phyloP scores from a whole-genome alignment of 2,329 filamentous ascomycete genomes.

The Aspergillus tamarii region DNA sequence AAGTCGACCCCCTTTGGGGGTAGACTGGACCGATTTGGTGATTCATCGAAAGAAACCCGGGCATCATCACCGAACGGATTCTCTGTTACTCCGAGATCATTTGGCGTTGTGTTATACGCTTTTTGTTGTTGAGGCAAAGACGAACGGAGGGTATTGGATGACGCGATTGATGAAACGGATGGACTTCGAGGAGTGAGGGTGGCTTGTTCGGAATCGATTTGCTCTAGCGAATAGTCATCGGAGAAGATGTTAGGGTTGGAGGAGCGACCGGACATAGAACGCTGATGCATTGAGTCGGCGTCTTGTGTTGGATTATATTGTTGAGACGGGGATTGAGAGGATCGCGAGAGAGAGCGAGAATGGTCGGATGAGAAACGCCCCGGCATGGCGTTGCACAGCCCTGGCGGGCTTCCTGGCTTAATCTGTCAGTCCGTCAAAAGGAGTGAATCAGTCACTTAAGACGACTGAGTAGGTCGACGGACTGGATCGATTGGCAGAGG shows the following conservation, averaged over 20 bases:
- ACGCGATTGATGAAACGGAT: constrained; percentile 36
- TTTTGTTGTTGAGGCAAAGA: constrained; percentile 30
- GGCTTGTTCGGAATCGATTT: constrained; percentile 39
- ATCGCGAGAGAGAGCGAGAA: constrained; percentile 38
- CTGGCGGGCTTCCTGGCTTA: constrained; percentile 39
- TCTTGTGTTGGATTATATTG: constrained; percentile 27
- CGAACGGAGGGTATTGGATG: constrained; percentile 37
- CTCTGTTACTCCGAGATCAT: constrained; percentile 29
- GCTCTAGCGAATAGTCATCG: constrained; percentile 52
- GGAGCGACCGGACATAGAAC: constrained; percentile 33
- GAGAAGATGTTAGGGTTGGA: constrained; percentile 52
- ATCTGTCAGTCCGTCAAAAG: constrained; percentile 33
- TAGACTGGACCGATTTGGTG: constrained; percentile 37
- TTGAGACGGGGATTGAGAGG: constrained; percentile 31
- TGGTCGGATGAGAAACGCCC: constrained; percentile 41
- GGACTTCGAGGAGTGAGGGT: constrained; percentile 34
- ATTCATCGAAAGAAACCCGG: constrained; percentile 36
- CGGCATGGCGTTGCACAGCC: constrained; percentile 45
- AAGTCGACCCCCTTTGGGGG: constrained; percentile 37
- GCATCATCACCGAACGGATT: constrained; percentile 43
- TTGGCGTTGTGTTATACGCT: constrained; percentile 24
- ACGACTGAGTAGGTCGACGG: constrained; percentile 18
- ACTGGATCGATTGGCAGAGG: constrained; percentile 11
- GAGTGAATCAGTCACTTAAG: constrained; percentile 25
- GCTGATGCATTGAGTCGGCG: constrained; percentile 33